Evolutionary conservation across 2,329 filamentous ascomycete genomes (phyloP).

Genomic region (Sclerotinia minor): DNA sequence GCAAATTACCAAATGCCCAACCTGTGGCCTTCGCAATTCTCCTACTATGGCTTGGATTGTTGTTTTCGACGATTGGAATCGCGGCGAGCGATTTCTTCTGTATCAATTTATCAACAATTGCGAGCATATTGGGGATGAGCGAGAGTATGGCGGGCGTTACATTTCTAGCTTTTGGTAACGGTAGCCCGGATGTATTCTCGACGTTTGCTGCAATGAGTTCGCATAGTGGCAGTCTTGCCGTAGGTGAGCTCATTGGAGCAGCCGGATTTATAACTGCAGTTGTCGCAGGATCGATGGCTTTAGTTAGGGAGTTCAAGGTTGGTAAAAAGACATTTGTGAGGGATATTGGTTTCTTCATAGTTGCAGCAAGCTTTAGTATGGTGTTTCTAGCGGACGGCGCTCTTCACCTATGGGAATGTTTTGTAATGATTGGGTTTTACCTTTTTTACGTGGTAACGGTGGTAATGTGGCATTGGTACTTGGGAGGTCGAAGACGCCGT

Average conservation of each 20-base stretch:
- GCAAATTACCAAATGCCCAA: conserved; percentile 65
- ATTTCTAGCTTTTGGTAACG: conserved; percentile 95
- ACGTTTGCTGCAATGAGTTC: conserved; percentile 98
- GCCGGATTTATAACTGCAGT: conserved; percentile 96
- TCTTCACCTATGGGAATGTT: conserved; percentile 85
- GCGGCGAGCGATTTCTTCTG: conserved; percentile 98
- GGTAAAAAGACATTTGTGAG: conserved; percentile 85
- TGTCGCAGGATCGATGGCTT: conserved; percentile 93
- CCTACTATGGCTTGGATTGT: conserved; percentile 77
- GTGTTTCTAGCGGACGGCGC: conserved; percentile 81
- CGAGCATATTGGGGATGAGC: conserved; percentile 84
- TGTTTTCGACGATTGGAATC: conserved; percentile 97
- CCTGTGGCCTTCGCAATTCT: conserved; percentile 78
- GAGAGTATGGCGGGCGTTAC: conserved; percentile 96
- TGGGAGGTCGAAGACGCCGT: conserved; percentile 59
- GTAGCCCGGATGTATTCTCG: conserved; percentile 96
- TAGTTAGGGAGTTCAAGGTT: conserved; percentile 93
- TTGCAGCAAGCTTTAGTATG: conserved; percentile 84
- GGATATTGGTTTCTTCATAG: conserved; percentile 89
- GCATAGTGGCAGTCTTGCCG: conserved; percentile 92
- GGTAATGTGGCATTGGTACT: conserved; percentile 88
- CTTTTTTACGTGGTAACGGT: conserved; percentile 85
- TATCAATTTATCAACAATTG: conserved; percentile 91
- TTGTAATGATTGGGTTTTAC: conserved; percentile 88
- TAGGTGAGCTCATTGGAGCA: conserved; percentile 92